Percentiles rank a stretch among this genome's conserved stretches.
These are phyloP conservation scores for Metarhizium rileyi DNA, from an alignment of 2,329 filamentous ascomycete genomes.

Conservation along the genomic window DNA sequence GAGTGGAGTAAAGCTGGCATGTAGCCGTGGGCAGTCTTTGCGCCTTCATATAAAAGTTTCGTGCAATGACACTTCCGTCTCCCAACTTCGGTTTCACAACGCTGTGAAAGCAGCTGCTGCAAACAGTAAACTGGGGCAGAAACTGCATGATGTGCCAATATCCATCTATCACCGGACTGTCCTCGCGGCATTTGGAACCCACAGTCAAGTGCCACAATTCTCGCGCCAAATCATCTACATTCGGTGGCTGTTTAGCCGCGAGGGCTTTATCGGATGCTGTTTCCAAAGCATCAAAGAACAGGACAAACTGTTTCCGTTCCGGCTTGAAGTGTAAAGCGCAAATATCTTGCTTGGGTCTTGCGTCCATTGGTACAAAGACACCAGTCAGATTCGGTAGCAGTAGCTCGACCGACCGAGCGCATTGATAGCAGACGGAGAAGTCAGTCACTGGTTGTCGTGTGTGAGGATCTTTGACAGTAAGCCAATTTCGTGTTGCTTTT, in stretches of 20 bases:
- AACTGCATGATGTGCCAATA: constrained; percentile 71
- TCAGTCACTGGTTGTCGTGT: constrained; percentile 53
- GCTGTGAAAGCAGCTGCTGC: constrained; percentile 76
- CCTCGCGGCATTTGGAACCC: constrained; percentile 54
- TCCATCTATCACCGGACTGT: constrained; percentile 49
- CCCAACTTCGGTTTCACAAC: constrained; percentile 61
- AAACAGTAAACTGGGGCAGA: constrained; percentile 72
- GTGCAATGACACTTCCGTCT: constrained; percentile 44
- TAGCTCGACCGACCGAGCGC: constrained; percentile 60
- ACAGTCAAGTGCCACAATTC: constrained; percentile 50
- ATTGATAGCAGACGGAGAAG: constrained; percentile 68
- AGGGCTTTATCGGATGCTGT: constrained; percentile 42
- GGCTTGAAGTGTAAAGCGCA: constrained; percentile 60
- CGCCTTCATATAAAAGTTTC: constrained; percentile 54
- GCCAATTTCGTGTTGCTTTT: constrained; percentile 57
- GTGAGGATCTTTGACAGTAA: constrained; percentile 60
- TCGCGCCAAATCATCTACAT: constrained; percentile 53
- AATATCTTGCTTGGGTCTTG: constrained; percentile 38
- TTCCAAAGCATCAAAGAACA: constrained; percentile 54
- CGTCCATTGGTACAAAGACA: constrained; percentile 48
- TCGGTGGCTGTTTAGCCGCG: constrained; percentile 33
- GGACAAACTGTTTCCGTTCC: constrained; percentile 43
- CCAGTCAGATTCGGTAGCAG: constrained; percentile 64
- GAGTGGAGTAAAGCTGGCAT: constrained; percentile 72
- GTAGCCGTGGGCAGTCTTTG: constrained; percentile 44